Evolutionary conservation across 2,329 filamentous ascomycete genomes (phyloP).

Genomic region (Scopulariopsis brevicaulis): DNA sequence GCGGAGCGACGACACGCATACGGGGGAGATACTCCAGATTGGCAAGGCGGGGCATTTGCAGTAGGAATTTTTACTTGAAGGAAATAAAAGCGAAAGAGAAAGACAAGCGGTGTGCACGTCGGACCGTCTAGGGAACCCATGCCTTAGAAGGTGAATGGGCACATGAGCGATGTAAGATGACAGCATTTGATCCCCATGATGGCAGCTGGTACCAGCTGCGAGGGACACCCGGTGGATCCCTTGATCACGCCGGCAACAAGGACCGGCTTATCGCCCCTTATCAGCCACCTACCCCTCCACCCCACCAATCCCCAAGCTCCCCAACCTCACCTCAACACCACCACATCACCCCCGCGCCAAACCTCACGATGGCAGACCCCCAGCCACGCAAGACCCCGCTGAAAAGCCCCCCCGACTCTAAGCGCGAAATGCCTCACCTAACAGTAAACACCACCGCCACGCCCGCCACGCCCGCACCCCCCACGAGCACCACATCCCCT

Average conservation of each 20-base stretch:
- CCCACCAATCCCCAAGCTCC: background rate
- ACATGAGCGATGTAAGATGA: background rate
- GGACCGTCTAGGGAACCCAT: no score
- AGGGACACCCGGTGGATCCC: no score
- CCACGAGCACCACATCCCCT: conserved; percentile 8
- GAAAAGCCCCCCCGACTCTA: background rate
- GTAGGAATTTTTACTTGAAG: background rate
- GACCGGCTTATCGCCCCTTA: background rate
- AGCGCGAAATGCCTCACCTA: background rate
- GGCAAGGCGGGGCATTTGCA: conserved; percentile 57
- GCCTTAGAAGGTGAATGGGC: no score
- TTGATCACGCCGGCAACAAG: background rate
- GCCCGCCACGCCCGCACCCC: background rate
- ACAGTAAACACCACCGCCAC: conserved; percentile 1
- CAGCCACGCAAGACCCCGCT: conserved; percentile 2
- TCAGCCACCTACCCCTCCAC: background rate
- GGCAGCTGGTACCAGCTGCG: background rate
- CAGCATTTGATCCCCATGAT: background rate
- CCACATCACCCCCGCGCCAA: background rate
- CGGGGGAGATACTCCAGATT: conserved; percentile 76
- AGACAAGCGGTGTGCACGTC: background rate
- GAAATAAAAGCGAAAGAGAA: background rate
- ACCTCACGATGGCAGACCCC: background rate
- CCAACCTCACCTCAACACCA: background rate
- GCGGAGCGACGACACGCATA: conserved; percentile 59